phyloP scores from a whole-genome alignment of 1,284 basidiomycete species.

The Boletus holoroseus region DNA sequence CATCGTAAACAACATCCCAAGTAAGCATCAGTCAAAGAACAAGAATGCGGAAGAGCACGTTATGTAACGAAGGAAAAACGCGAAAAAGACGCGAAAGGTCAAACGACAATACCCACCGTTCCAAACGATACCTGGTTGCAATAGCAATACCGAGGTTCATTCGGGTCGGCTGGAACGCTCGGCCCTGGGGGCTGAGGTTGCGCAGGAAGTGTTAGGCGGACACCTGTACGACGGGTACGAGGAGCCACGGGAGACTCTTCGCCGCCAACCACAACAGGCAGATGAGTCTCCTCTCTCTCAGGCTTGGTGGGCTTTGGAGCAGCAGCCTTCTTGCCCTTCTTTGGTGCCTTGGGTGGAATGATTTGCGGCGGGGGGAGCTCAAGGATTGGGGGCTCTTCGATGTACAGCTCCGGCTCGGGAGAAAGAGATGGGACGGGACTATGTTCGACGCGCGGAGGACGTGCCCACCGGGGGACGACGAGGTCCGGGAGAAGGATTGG shows the following conservation, averaged over 20 bases:
- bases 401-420: slow-evolving; percentile 23
- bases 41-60: not conserved
- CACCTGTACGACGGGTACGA: slow-evolving; percentile 24
- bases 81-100: not conserved
- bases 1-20: slow-evolving; percentile 3
- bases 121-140: slow-evolving; percentile 74
- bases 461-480: slow-evolving; percentile 47
- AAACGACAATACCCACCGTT: slow-evolving; percentile 45
- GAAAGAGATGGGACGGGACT: slow-evolving; percentile 40
- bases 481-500: slow-evolving; percentile 57
- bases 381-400: slow-evolving; percentile 21
- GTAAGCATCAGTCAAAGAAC: slow-evolving; percentile 7
- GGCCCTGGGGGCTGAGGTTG: slow-evolving; percentile 18
- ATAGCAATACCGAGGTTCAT: slow-evolving; percentile 67
- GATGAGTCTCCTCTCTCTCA: slow-evolving; percentile 21
- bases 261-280: not conserved
- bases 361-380: slow-evolving; percentile 9
- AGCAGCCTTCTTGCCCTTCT: slow-evolving; percentile 21
- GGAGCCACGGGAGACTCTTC: slow-evolving; percentile 14
- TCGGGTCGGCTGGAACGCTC: slow-evolving; percentile 34
- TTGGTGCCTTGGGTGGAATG: slow-evolving; percentile 17
- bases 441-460: slow-evolving; percentile 38
- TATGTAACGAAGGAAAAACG: not conserved
- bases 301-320: slow-evolving; percentile 16
- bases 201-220: slow-evolving; percentile 43